phyloP scores from a whole-genome alignment of 169 alveolate species.

The Eimeria brunetti region DNA sequence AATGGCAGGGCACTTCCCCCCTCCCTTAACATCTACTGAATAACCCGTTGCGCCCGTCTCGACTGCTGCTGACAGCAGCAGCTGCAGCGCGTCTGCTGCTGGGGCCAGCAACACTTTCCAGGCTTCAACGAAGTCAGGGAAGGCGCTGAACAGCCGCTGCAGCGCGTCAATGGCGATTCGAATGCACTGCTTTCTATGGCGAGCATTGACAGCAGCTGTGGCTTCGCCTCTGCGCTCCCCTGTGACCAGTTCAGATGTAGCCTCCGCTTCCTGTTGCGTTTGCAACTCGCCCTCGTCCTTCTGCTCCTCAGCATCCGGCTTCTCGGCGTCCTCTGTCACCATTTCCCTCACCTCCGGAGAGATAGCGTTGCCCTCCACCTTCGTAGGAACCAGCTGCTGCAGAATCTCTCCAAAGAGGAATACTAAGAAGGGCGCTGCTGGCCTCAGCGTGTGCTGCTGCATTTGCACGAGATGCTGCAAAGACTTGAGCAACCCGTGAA shows the following conservation, averaged over 20 bases:
- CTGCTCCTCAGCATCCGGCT: background rate
- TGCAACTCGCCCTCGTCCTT: background rate
- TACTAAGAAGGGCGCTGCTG: constrained; percentile 71
- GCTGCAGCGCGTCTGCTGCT: constrained; percentile 68
- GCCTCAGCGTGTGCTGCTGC: constrained; percentile 58
- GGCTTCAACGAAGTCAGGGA: constrained; percentile 38
- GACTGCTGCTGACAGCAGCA: constrained; percentile 73
- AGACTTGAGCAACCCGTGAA: constrained; percentile 74
- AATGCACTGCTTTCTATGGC: constrained; percentile 47
- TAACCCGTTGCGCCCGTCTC: constrained; percentile 76
- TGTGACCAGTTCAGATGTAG: background rate
- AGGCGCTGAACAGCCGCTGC: constrained; percentile 30
- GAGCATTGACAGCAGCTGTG: background rate
- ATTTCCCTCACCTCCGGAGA: background rate
- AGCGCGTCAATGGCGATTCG: constrained; percentile 33
- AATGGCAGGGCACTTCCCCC: constrained; percentile 61
- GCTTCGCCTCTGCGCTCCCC: background rate
- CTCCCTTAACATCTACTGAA: background rate
- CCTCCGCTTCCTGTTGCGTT: background rate
- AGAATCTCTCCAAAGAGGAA: constrained; percentile 42
- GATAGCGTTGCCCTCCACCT: background rate
- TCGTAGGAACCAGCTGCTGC: constrained; percentile 26
- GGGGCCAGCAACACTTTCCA: constrained; percentile 60
- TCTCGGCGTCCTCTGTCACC: background rate
- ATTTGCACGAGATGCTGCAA: constrained; percentile 69